Evolutionary conservation across 805 yeast genomes (phyloP).

Genomic region (Metschnikowia baotianmanensis): DNA sequence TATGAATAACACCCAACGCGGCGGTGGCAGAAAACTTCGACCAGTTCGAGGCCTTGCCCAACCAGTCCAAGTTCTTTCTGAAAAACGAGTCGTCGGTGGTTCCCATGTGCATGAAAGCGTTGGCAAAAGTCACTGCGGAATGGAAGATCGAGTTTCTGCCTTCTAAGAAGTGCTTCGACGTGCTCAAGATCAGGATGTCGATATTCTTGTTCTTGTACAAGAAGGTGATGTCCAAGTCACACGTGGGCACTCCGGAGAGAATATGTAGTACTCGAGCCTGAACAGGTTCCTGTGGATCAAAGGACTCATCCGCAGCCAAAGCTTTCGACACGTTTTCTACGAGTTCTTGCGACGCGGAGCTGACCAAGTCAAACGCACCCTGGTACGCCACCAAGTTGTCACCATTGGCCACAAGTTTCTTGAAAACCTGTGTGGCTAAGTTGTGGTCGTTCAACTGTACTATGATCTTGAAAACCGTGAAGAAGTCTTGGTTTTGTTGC

Average conservation of each 20-base stretch:
- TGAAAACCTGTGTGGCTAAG: slow-evolving; percentile 68
- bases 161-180: slow-evolving; percentile 77
- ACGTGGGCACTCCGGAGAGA: slow-evolving; percentile 88
- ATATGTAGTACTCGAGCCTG: slow-evolving; percentile 57
- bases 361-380: slow-evolving; percentile 92
- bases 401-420: slow-evolving; percentile 51
- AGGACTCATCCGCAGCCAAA: slow-evolving; percentile 31
- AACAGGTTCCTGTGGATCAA: slow-evolving; percentile 23
- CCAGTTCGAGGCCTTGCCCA: slow-evolving; percentile 98
- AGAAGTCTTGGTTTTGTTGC: slow-evolving; percentile 66
- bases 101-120: slow-evolving; percentile 94
- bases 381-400: slow-evolving; percentile 72
- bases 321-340: slow-evolving; percentile 53
- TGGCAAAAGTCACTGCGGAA: slow-evolving; percentile 91
- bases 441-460: slow-evolving; percentile 80
- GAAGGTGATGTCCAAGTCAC: slow-evolving; percentile 89
- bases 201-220: slow-evolving; percentile 83
- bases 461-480: slow-evolving; percentile 78
- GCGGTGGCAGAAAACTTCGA: slow-evolving; percentile 97
- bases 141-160: slow-evolving; percentile 93
- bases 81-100: slow-evolving; percentile 94
- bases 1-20: slow-evolving; percentile 94
- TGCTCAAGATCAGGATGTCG: slow-evolving; percentile 76
- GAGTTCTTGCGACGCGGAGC: slow-evolving; percentile 87
- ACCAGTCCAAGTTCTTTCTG: slow-evolving; percentile 89